Percentiles rank a stretch among this genome's conserved stretches.
phyloP scores from a whole-genome alignment of 805 yeast genomes.

The Teunomyces stri region DNA sequence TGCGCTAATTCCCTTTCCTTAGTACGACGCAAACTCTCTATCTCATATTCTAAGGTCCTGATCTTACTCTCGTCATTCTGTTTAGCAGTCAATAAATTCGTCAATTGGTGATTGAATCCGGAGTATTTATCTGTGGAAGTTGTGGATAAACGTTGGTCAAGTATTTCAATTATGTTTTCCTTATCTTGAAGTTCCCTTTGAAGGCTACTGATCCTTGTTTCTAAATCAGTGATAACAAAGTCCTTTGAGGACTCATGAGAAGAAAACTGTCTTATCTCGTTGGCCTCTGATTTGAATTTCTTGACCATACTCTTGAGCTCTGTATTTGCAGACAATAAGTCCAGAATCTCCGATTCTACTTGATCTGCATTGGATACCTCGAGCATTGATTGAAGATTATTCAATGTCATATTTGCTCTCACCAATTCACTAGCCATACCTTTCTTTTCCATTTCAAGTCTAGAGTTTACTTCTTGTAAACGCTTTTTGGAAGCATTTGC shows the following conservation, averaged over 20 bases:
- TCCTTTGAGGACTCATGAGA: neutral
- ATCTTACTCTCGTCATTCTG: constrained; percentile 38
- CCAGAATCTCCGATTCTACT: constrained; percentile 9
- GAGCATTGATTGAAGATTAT: constrained; percentile 6
- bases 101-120: neutral
- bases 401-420: constrained; percentile 1
- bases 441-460: constrained; percentile 5
- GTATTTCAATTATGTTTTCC: neutral
- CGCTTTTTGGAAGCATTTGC: constrained; percentile 1
- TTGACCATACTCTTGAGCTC: constrained; percentile 11
- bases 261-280: neutral
- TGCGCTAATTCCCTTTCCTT: constrained; percentile 34
- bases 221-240: constrained; percentile 4
- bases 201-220: constrained; percentile 4
- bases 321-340: constrained; percentile 10
- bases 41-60: constrained; percentile 36
- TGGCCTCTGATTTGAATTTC: neutral
- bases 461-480: neutral
- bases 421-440: constrained; percentile 6
- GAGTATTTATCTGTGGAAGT: neutral
- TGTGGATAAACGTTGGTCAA: neutral
- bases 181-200: constrained; percentile 27
- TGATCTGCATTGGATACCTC: constrained; percentile 3
- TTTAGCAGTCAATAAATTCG: constrained; percentile 17
- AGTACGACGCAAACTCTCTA: constrained; percentile 22